Conservation (phyloP, 2,329 filamentous ascomycete genomes). For the Botryotinia calthae region DNA sequence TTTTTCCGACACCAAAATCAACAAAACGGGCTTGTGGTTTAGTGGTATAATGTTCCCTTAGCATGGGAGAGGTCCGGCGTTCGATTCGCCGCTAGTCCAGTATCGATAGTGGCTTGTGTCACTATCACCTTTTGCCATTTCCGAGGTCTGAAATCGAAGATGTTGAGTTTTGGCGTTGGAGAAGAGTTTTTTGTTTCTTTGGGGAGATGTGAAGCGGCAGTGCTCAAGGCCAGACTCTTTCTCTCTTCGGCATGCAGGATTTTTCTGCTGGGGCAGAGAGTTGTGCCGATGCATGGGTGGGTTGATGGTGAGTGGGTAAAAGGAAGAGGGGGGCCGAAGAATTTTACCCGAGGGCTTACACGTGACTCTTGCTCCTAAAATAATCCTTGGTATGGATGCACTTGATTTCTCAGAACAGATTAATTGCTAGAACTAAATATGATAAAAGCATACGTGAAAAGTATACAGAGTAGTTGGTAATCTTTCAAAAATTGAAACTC, state of each 20-base stretch:
- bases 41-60: neutral
- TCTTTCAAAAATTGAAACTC: neutral
- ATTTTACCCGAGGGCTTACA: neutral
- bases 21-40: neutral
- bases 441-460: accelerated
- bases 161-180: neutral
- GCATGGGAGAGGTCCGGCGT: neutral
- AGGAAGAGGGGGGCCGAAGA: neutral
- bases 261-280: accelerated
- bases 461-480: neutral
- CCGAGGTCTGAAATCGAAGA: neutral
- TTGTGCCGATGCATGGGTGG: neutral
- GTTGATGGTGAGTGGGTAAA: neutral
- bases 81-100: neutral
- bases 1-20: too few species aligned
- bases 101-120: accelerated
- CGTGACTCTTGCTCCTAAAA: neutral
- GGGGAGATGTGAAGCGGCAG: neutral
- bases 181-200: neutral
- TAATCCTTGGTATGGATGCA: neutral
- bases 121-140: neutral
- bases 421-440: neutral
- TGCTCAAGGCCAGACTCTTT: neutral
- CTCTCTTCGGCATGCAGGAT: neutral
- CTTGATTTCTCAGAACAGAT: neutral